phyloP scores from a whole-genome alignment of 257 asterid species.

The Ocimum tenuiflorum region DNA sequence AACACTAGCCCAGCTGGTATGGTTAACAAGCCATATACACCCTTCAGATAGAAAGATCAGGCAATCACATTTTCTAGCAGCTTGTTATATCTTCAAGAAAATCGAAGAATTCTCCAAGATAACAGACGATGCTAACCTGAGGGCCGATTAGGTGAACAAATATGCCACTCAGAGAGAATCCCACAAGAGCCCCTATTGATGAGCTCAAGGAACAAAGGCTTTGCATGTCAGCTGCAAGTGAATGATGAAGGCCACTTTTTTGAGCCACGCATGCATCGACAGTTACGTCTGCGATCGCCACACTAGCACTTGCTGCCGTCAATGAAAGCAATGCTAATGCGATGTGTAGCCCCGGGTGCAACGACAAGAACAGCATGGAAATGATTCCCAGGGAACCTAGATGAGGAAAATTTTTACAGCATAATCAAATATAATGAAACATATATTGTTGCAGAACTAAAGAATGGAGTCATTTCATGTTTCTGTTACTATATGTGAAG shows the following conservation, averaged over 20 bases:
- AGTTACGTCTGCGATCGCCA: constrained; percentile 95
- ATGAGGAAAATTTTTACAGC: not conserved
- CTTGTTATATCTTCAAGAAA: not conserved
- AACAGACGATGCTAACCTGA: constrained; percentile 39
- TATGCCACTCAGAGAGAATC: constrained; percentile 75
- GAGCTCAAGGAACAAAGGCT: constrained; percentile 86
- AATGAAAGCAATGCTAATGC: constrained; percentile 57
- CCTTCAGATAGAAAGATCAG: constrained; percentile 36
- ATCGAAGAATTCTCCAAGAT: not conserved
- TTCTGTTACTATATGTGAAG: too few relatives aligned
- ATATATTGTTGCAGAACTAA: too few relatives aligned
- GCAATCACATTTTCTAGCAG: not conserved
- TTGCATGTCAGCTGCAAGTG: constrained; percentile 91
- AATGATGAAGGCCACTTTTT: constrained; percentile 66
- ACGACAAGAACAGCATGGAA: constrained; percentile 71
- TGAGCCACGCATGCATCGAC: constrained; percentile 95
- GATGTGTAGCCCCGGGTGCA: constrained; percentile 66
- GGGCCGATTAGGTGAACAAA: constrained; percentile 84
- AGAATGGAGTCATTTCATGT: too few relatives aligned
- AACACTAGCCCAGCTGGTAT: constrained; percentile 76
- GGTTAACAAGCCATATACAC: constrained; percentile 78
- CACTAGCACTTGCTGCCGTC: constrained; percentile 91
- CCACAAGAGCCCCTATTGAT: constrained; percentile 75
- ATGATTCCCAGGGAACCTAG: constrained; percentile 66
- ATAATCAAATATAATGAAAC: not conserved